Conservation (phyloP, 495 filamentous ascomycete species). For the Mytilinidion resinicola region DNA sequence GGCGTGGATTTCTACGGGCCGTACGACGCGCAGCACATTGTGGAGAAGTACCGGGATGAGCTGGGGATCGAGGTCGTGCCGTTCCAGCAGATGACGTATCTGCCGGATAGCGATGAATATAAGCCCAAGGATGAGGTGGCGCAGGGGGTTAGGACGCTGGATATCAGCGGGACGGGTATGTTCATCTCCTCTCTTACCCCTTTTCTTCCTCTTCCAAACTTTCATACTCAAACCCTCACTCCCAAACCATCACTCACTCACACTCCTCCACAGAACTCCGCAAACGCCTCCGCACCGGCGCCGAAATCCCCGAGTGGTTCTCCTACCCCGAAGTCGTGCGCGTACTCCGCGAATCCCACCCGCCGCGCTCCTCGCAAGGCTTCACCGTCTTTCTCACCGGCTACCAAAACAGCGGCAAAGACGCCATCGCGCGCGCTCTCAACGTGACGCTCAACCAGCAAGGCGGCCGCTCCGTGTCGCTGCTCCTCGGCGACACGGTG, state of each 20-base stretch:
- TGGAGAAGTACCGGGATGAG: conserved; percentile 93
- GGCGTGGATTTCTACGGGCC: conserved; percentile 97
- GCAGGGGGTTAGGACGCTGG: conserved; percentile 76
- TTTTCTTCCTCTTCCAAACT: too few relatives aligned
- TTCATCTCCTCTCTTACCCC: neutral
- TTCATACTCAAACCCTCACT: too few relatives aligned
- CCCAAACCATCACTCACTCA: neutral
- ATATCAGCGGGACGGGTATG: conserved; percentile 79
- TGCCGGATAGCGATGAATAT: conserved; percentile 96
- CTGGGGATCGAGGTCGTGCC: conserved; percentile 97
- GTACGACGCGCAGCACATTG: conserved; percentile 95
- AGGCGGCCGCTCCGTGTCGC: conserved; percentile 86
- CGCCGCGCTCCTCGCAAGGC: conserved; percentile 78
- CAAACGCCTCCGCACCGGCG: conserved; percentile 76
- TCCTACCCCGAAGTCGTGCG: conserved; percentile 98
- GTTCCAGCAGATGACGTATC: conserved; percentile 99
- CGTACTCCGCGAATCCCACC: conserved; percentile 91
- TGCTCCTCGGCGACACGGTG: conserved; percentile 92
- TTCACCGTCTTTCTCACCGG: conserved; percentile 98
- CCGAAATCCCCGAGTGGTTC: conserved; percentile 98
- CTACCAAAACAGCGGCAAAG: conserved; percentile 94
- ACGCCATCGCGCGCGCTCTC: conserved; percentile 87
- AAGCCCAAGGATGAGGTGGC: conserved; percentile 82
- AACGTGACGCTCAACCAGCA: conserved; percentile 99
- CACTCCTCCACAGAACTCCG: conserved; percentile 59